phyloP scores from a whole-genome alignment of 768 basidiomycete genomes.

The Boletus edulis region DNA sequence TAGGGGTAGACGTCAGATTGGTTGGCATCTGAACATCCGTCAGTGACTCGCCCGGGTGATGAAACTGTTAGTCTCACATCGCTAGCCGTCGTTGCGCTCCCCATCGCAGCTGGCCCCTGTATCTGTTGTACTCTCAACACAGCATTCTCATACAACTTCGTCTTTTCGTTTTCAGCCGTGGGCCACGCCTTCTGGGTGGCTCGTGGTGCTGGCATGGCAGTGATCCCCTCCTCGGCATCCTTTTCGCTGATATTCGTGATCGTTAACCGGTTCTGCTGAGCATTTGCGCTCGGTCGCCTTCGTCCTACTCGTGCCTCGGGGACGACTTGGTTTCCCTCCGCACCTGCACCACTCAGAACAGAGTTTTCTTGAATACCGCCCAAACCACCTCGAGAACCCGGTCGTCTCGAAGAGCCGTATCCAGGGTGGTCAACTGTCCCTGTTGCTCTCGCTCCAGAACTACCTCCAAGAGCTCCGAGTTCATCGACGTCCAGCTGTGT shows the following conservation, averaged over 20 bases:
- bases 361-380: conserved; percentile 26
- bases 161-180: conserved; percentile 48
- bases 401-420: conserved; percentile 18
- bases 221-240: conserved; percentile 35
- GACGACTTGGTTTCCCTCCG: conserved; percentile 1
- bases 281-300: conserved; percentile 31
- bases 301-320: conserved; percentile 22
- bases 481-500: conserved; percentile 18
- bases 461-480: conserved; percentile 15
- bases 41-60: not conserved
- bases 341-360: not conserved
- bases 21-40: conserved; percentile 11
- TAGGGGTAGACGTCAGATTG: not conserved
- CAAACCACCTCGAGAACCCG: conserved; percentile 15
- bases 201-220: conserved; percentile 22
- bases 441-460: conserved; percentile 3
- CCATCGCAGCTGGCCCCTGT: conserved; percentile 34
- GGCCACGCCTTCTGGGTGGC: conserved; percentile 20
- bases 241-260: conserved; percentile 41
- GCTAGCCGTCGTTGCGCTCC: conserved; percentile 23
- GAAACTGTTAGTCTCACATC: conserved; percentile 21
- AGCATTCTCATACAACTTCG: conserved; percentile 36
- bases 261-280: conserved; percentile 36
- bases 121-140: conserved; percentile 38
- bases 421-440: conserved; percentile 30